A percentile compares a stretch with the other conserved stretches of the same genome.
These are phyloP conservation scores for Oryza officinalis DNA, from an alignment of 176 grass and related monocot genomes.

Conservation along the genomic window DNA sequence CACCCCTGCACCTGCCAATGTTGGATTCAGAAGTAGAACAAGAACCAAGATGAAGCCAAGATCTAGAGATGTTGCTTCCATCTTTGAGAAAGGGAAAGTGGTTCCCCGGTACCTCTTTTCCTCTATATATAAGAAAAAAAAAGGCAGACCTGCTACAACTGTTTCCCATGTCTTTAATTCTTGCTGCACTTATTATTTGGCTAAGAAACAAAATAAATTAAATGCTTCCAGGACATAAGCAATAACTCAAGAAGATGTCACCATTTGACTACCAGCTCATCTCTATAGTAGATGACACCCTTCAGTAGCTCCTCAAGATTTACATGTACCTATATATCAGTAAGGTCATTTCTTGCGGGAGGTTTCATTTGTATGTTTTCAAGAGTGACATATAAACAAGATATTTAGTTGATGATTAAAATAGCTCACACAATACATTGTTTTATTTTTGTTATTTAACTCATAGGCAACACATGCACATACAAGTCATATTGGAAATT, in stretches of 20 bases:
- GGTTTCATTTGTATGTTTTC: too few relatives aligned
- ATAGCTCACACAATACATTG: too few relatives aligned
- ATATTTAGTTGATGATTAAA: too few relatives aligned
- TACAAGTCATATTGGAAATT: too few relatives aligned
- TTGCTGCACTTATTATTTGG: neutral
- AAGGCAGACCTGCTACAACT: neutral
- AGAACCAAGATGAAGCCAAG: neutral
- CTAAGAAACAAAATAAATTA: neutral
- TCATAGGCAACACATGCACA: too few relatives aligned
- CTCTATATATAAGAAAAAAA: neutral
- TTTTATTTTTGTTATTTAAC: too few relatives aligned
- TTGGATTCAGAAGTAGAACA: neutral
- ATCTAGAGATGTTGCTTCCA: neutral
- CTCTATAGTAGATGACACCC: neutral
- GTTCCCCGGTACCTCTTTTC: neutral
- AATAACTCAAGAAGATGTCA: neutral
- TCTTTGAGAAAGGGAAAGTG: neutral
- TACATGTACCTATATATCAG: too few relatives aligned
- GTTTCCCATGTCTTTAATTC: too few relatives aligned
- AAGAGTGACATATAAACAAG: too few relatives aligned
- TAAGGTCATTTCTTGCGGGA: too few relatives aligned
- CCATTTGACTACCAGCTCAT: neutral
- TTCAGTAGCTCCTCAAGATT: neutral
- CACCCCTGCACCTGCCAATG: neutral
- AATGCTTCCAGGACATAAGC: neutral